Evolutionary conservation across 1,139 yeast genomes (phyloP), one percentile per base, ranked within the genome.

Genomic region (Debaryomyces singareniensis): DNA sequence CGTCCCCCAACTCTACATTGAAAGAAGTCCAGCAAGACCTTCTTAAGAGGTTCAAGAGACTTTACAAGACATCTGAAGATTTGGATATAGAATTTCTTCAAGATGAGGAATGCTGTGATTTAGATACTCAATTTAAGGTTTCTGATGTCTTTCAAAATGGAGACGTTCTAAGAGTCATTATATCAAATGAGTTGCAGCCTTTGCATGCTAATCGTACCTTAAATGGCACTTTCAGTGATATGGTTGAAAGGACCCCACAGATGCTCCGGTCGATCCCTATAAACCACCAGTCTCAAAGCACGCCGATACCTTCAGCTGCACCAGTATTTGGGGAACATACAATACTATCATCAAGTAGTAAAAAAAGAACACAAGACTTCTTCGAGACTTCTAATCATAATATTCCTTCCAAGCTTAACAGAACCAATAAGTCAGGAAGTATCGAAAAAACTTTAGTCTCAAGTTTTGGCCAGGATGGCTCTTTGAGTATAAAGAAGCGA

Each of bases 121-220:
- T 84, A 40, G 94, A 83, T 50, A 86, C 87, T 0, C 94, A 82
- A 35, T 83, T 76, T 42, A 38, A 53, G 4, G 78, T 77, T 0
- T 68, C 68, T 5, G 85, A 80, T 41, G 77, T 81, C 5, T 79
- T 83, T 44, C 65, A 58, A 20, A 58, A 65, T 16, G 75, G 73
- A 25, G 78, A 74, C 38, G 53, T 71, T 3, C 62, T 82, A 11
- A 57, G 79, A 29, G 78, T 79, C 1, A 46, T 78, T 3, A 60
- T 77, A n/a, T 55, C 56, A 16, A 61, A 64, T 35, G 71, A 65
- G 4, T 45, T 49, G 5, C 32, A 29, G 26, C 24, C 20, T 6
- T 9, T 22, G 23, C 15, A 18, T 9, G 15, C 27, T 13, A 23
- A 22, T 25, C n/a, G 18, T n/a, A 25, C 27, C 12, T 16, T 20